A percentile compares a stretch with the other conserved stretches of the same genome.
phyloP scores from a whole-genome alignment of 805 yeast species.

The Nakazawaea ambrosiae region DNA sequence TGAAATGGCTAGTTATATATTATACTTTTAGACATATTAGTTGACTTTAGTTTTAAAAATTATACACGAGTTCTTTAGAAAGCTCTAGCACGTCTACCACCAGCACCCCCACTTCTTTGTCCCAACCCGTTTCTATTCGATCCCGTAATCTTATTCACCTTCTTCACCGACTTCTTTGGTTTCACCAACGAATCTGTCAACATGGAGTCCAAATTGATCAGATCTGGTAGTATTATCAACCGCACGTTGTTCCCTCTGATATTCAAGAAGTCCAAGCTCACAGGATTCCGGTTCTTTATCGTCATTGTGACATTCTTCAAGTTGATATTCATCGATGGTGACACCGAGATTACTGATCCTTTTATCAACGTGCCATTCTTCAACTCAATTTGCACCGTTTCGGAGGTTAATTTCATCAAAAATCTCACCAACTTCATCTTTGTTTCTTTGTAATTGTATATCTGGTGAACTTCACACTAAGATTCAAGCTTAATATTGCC shows the following conservation, averaged over 20 bases:
- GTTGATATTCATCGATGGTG: constrained; percentile 88
- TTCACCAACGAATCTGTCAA: constrained; percentile 44
- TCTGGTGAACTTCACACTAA: too few species aligned
- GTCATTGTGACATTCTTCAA: constrained; percentile 77
- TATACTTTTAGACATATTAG: background rate
- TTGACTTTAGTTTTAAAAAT: too few species aligned
- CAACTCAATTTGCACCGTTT: constrained; percentile 83
- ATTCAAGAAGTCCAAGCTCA: constrained; percentile 67
- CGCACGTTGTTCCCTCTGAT: constrained; percentile 87
- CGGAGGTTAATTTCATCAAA: constrained; percentile 77
- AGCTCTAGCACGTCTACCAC: constrained; percentile 19
- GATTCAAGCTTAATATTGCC: background rate
- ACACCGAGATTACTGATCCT: constrained; percentile 78
- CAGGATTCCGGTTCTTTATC: constrained; percentile 61
- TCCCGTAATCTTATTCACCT: constrained; percentile 11
- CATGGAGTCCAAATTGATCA: constrained; percentile 63
- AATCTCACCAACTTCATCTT: constrained; percentile 65
- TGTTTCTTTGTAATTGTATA: background rate
- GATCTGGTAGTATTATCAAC: constrained; percentile 78
- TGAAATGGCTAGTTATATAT: too few species aligned
- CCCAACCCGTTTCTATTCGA: constrained; percentile 11
- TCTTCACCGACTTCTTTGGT: constrained; percentile 20
- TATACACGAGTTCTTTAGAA: background rate
- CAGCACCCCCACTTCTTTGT: constrained; percentile 14
- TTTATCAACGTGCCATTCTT: constrained; percentile 85